Conservation (phyloP, 257 asterid species). For the Solanum sitiens region DNA sequence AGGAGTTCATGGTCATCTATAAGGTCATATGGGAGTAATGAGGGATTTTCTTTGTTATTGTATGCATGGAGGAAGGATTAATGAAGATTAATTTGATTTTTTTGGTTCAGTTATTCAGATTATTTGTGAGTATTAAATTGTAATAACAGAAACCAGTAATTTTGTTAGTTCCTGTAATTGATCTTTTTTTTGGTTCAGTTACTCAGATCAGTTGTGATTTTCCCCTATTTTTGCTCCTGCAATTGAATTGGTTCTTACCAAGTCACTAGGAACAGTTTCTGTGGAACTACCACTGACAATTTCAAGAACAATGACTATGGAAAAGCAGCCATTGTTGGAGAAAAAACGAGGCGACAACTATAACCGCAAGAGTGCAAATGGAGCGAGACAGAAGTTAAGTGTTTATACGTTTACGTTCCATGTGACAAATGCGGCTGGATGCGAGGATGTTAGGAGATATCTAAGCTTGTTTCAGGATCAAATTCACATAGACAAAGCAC, state of each 20-base stretch:
- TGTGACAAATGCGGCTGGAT: not conserved
- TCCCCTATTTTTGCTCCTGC: not conserved
- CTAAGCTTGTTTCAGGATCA: not conserved
- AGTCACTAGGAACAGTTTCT: not conserved
- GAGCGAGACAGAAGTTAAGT: not conserved
- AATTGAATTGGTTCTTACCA: not conserved
- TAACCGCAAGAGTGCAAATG: not conserved
- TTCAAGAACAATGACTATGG: not conserved
- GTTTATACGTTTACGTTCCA: not conserved
- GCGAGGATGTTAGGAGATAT: not conserved
- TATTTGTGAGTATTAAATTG: not conserved
- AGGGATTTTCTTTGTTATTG: constrained; percentile 24
- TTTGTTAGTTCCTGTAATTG: not conserved
- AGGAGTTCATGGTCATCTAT: constrained; percentile 31
- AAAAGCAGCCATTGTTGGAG: not conserved
- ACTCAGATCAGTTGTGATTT: not conserved
- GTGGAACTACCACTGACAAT: not conserved
- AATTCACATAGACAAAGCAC: not conserved
- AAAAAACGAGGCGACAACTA: not conserved
- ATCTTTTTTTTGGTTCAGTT: not conserved
- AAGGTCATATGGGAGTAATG: constrained; percentile 15
- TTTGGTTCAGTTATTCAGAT: not conserved
- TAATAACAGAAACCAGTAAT: not conserved
- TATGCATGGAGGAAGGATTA: constrained; percentile 34
- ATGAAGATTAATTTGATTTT: not conserved